Evolutionary conservation across 1,139 yeast species (phyloP).

Genomic region (Tardiomyces depauwii): DNA sequence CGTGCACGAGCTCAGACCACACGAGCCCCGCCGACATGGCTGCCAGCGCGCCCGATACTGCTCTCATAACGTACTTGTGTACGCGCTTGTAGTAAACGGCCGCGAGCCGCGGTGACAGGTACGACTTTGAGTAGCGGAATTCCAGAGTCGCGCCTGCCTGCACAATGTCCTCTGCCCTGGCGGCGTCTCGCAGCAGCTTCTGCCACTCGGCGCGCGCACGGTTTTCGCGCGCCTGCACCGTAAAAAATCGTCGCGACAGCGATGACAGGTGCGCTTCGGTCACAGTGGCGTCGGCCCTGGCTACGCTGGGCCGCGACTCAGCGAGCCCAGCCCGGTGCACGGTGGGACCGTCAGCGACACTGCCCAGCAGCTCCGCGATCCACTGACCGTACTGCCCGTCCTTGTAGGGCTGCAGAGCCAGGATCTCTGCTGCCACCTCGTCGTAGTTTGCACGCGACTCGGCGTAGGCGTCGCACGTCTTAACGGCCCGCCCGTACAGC

Average conservation of each 20-base stretch:
- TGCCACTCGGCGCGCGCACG: slow-evolving; percentile 28
- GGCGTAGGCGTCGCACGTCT: slow-evolving; percentile 47
- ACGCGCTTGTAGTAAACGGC: slow-evolving; percentile 32
- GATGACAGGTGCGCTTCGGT: slow-evolving; percentile 17
- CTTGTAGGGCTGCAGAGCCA: slow-evolving; percentile 32
- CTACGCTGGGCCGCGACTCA: background rate
- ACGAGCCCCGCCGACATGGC: slow-evolving; percentile 43
- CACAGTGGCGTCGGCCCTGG: background rate
- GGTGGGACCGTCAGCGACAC: slow-evolving; percentile 14
- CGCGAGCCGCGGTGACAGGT: slow-evolving; percentile 29
- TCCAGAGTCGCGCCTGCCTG: slow-evolving; percentile 14
- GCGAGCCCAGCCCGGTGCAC: slow-evolving; percentile 3
- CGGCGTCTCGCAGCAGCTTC: slow-evolving; percentile 28
- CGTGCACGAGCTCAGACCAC: slow-evolving; percentile 68
- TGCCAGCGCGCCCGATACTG: slow-evolving; percentile 31
- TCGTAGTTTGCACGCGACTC: slow-evolving; percentile 54
- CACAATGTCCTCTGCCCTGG: slow-evolving; percentile 25
- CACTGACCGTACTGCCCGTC: slow-evolving; percentile 28
- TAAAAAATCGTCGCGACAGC: slow-evolving; percentile 13
- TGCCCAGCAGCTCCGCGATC: slow-evolving; percentile 25
- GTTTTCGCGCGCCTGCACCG: slow-evolving; percentile 13
- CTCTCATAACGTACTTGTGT: slow-evolving; percentile 37
- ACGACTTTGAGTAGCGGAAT: slow-evolving; percentile 21
- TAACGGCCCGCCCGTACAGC: slow-evolving; percentile 47
- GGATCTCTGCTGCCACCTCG: slow-evolving; percentile 56